A percentile compares a stretch with the other conserved stretches of the same genome.
Conservation (phyloP, 2,329 filamentous ascomycete genomes). For the Venturiaceae sp. region DNA sequence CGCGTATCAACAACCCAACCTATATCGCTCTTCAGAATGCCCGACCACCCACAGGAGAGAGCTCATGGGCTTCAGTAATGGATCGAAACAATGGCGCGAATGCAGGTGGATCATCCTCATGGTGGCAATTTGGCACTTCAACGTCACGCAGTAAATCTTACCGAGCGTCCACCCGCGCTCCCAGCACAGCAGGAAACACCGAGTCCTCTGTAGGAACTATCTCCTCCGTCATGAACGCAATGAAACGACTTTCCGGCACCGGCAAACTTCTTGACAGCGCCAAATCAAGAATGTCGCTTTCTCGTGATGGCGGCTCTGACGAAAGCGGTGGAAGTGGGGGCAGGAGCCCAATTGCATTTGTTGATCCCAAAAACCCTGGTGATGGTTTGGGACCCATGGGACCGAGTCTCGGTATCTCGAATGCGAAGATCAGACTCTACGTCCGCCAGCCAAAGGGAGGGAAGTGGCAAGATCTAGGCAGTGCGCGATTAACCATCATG, state of each 20-base stretch:
- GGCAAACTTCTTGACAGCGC: slow-evolving; percentile 81
- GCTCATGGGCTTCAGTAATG: slow-evolving; percentile 40
- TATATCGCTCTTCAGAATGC: slow-evolving; percentile 72
- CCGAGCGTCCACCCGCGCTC: slow-evolving; percentile 39
- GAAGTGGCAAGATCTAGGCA: slow-evolving; percentile 81
- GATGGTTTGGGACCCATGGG: background rate
- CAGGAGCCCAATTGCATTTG: background rate
- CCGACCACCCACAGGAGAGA: slow-evolving; percentile 45
- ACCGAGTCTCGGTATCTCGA: slow-evolving; percentile 50
- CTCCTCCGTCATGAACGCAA: slow-evolving; percentile 67
- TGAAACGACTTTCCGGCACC: slow-evolving; percentile 71
- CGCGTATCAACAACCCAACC: slow-evolving; percentile 85
- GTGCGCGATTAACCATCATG: slow-evolving; percentile 73
- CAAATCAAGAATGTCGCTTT: slow-evolving; percentile 58
- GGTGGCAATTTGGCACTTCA: slow-evolving; percentile 29
- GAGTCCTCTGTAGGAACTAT: slow-evolving; percentile 68
- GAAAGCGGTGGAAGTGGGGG: slow-evolving; percentile 23
- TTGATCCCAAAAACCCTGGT: background rate
- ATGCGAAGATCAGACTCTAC: slow-evolving; percentile 81
- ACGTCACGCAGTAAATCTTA: slow-evolving; percentile 44
- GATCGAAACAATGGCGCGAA: slow-evolving; percentile 33
- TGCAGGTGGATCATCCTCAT: background rate
- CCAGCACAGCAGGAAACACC: slow-evolving; percentile 53
- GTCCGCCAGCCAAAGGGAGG: slow-evolving; percentile 59
- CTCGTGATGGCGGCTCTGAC: slow-evolving; percentile 41